A percentile compares a stretch with the other conserved stretches of the same genome.
Conservation (phyloP, 257 asterid species). For the Nicotiana sylvestris region DNA sequence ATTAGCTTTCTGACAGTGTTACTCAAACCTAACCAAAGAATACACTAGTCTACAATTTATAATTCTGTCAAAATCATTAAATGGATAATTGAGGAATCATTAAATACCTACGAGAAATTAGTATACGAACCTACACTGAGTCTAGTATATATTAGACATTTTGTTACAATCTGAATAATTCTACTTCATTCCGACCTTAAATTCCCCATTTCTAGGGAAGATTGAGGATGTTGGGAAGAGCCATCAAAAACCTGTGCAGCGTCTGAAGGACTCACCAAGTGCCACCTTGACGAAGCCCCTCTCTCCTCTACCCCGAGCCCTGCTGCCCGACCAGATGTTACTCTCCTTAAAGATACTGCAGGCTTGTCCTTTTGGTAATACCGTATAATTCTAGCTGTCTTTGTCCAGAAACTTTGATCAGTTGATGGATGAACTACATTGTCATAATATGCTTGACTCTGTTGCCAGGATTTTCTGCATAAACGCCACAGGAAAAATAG, state of each 20-base stretch:
- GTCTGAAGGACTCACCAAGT: constrained; percentile 22
- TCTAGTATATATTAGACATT: background rate
- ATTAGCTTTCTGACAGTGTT: background rate
- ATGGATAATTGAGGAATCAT: background rate
- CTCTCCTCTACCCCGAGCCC: background rate
- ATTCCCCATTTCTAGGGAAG: background rate
- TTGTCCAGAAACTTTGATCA: background rate
- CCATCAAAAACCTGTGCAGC: constrained; percentile 8
- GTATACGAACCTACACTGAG: background rate
- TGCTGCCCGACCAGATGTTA: background rate
- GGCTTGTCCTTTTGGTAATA: background rate
- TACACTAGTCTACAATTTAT: background rate
- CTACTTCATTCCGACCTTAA: background rate
- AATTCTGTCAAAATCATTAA: background rate
- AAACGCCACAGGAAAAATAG: constrained; percentile 13
- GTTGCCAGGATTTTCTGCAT: background rate
- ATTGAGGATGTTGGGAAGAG: constrained; percentile 6
- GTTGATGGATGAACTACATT: background rate
- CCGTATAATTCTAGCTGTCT: background rate
- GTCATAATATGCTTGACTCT: background rate
- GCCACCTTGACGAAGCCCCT: constrained; percentile 10
- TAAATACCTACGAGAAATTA: background rate
- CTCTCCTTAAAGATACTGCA: constrained; percentile 3
- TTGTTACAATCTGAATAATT: background rate
- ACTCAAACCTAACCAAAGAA: too few relatives aligned